Conservation (phyloP, 768 basidiomycete species). For the Russula compacta region DNA sequence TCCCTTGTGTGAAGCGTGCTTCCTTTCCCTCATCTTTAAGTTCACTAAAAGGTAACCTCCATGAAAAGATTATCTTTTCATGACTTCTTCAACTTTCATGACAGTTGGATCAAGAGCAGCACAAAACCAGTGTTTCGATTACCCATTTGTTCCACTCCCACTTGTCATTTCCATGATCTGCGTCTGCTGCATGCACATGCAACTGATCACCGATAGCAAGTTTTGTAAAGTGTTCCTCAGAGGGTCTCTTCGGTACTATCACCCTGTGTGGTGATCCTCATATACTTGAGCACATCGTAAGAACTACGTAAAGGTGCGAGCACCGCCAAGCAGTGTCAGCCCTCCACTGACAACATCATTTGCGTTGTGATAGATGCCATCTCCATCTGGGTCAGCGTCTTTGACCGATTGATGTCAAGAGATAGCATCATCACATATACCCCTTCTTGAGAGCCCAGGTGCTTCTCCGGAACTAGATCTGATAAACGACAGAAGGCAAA, state of each 20-base stretch:
- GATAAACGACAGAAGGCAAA: background rate
- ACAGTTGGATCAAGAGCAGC: background rate
- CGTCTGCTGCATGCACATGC: too few relatives aligned
- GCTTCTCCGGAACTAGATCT: background rate
- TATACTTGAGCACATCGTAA: background rate
- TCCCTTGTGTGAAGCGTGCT: too few relatives aligned
- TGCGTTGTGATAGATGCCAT: background rate
- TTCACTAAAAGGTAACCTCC: too few relatives aligned
- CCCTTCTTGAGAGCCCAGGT: background rate
- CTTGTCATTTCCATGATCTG: too few relatives aligned
- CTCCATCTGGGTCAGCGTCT: background rate
- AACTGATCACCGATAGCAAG: too few relatives aligned
- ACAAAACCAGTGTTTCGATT: background rate
- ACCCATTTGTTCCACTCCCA: too few relatives aligned
- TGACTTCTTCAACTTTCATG: background rate
- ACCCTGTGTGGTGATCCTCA: too few relatives aligned
- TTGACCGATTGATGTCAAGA: background rate
- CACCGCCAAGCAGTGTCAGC: background rate
- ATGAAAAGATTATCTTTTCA: background rate
- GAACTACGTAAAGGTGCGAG: background rate
- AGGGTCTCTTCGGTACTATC: too few relatives aligned
- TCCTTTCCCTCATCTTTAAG: too few relatives aligned
- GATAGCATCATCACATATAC: background rate
- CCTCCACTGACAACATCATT: background rate
- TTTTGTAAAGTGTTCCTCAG: too few relatives aligned